These are phyloP conservation scores for Nitzschia inconspicua DNA, from an alignment of 108 stramenopile species.

Conservation along the genomic window DNA sequence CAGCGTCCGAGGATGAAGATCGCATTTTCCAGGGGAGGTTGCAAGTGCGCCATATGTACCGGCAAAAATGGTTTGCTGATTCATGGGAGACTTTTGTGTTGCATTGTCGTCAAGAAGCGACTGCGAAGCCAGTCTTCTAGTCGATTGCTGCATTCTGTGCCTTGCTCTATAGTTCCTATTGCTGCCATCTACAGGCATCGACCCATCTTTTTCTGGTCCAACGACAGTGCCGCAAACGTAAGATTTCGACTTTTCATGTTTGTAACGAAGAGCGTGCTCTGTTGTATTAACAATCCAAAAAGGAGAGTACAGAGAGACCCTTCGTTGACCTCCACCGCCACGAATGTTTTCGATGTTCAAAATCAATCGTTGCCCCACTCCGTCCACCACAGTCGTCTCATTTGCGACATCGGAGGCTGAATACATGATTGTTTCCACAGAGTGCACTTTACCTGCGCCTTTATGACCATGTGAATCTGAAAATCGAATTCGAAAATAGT, in stretches of 20 bases:
- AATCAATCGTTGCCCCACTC: slow-evolving; percentile 79
- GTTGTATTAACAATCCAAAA: slow-evolving; percentile 96
- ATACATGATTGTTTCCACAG: slow-evolving; percentile 29
- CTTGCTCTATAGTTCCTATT: slow-evolving; percentile 34
- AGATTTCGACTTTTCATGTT: slow-evolving; percentile 67
- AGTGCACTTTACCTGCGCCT: slow-evolving; percentile 43
- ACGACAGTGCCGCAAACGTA: slow-evolving; percentile 74
- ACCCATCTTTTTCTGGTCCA: slow-evolving; percentile 51
- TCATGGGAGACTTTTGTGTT: slow-evolving; percentile 18
- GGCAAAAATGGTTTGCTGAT: slow-evolving; percentile 59
- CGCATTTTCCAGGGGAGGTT: slow-evolving; percentile 21
- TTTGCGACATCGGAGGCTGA: slow-evolving; percentile 58
- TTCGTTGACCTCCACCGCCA: slow-evolving; percentile 90
- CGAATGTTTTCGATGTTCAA: slow-evolving; percentile 83
- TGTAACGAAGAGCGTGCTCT: slow-evolving; percentile 80
- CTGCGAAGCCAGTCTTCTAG: slow-evolving; percentile 1
- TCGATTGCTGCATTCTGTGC: slow-evolving; percentile 14
- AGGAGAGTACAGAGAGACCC: slow-evolving; percentile 81
- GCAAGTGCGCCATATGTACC: slow-evolving; percentile 77
- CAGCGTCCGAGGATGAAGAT: slow-evolving; percentile 33
- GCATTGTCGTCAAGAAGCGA: not conserved
- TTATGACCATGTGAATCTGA: too few species aligned
- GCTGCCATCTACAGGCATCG: slow-evolving; percentile 64
- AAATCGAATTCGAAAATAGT: too few species aligned
- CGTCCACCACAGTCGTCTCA: slow-evolving; percentile 81